A percentile compares a stretch with the other conserved stretches of the same genome.
phyloP scores from a whole-genome alignment of 805 yeast species.

The Sugiyamaella valdiviana region DNA sequence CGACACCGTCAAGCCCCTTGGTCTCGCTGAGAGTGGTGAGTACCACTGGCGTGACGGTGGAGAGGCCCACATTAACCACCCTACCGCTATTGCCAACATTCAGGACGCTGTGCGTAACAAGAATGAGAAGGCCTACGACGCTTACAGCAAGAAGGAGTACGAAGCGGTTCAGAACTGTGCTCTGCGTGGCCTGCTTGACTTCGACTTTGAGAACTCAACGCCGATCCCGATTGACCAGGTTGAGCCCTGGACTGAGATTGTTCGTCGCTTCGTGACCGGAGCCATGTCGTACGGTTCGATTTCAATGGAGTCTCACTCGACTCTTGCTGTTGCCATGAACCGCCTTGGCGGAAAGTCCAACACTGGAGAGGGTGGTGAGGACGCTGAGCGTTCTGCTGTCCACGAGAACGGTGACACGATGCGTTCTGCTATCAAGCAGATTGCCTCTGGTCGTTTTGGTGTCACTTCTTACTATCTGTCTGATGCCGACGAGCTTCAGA shows the following conservation, averaged over 20 bases:
- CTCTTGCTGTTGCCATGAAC: slow-evolving; percentile 97
- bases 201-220: slow-evolving; percentile 64
- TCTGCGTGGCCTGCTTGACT: slow-evolving; percentile 85
- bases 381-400: slow-evolving; percentile 77
- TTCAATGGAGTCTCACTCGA: slow-evolving; percentile 97
- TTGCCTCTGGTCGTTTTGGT: slow-evolving; percentile 97
- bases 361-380: slow-evolving; percentile 99
- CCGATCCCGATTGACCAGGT: slow-evolving; percentile 95
- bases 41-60: slow-evolving; percentile 99
- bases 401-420: slow-evolving; percentile 89
- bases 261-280: slow-evolving; percentile 95
- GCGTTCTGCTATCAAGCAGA: slow-evolving; percentile 98
- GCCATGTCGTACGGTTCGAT: slow-evolving; percentile 99
- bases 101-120: slow-evolving; percentile 99
- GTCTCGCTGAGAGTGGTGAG: slow-evolving; percentile 91
- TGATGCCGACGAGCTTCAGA: slow-evolving; percentile 96
- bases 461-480: slow-evolving; percentile 91
- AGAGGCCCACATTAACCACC: slow-evolving; percentile 90
- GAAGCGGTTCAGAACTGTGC: slow-evolving; percentile 93
- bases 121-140: slow-evolving; percentile 87
- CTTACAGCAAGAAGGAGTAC: slow-evolving; percentile 81
- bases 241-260: slow-evolving; percentile 99
- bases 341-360: slow-evolving; percentile 95
- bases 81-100: slow-evolving; percentile 86
- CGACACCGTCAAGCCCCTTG: slow-evolving; percentile 59